phyloP scores from a whole-genome alignment of 2,329 filamentous ascomycete species.

The Bimuria novae-zelandiae region DNA sequence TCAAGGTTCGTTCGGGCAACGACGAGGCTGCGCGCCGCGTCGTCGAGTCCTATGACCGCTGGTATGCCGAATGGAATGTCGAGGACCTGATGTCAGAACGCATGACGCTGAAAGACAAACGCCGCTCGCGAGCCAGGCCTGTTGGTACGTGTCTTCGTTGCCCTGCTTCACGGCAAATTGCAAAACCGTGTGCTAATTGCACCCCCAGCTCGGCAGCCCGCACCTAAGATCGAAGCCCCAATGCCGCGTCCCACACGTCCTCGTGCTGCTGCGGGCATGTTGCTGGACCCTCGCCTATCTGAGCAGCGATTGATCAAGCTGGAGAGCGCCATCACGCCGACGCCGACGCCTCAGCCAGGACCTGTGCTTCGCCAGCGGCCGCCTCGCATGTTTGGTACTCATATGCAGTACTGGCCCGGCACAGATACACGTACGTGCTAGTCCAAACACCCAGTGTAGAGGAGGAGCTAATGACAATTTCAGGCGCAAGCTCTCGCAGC shows the following conservation, averaged over 20 bases:
- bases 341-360: slow-evolving; percentile 34
- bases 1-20: slow-evolving; percentile 71
- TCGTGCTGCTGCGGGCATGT: slow-evolving; percentile 26
- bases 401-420: slow-evolving; percentile 45
- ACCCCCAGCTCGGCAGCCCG: slow-evolving; percentile 29
- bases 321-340: slow-evolving; percentile 35
- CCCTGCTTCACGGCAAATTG: neutral
- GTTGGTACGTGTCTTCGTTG: slow-evolving; percentile 31
- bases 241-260: slow-evolving; percentile 28
- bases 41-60: slow-evolving; percentile 72
- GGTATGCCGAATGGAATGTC: slow-evolving; percentile 76
- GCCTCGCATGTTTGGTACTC: slow-evolving; percentile 31
- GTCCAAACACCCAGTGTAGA: neutral
- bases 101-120: slow-evolving; percentile 75
- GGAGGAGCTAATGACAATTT: slow-evolving; percentile 22
- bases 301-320: slow-evolving; percentile 43
- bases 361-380: slow-evolving; percentile 36
- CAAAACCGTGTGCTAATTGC: slow-evolving; percentile 25
- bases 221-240: slow-evolving; percentile 31
- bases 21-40: slow-evolving; percentile 67
- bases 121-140: slow-evolving; percentile 53
- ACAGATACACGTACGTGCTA: neutral
- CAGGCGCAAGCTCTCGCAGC: slow-evolving; percentile 42
- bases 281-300: slow-evolving; percentile 45
- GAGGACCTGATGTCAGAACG: slow-evolving; percentile 76